Conservation (phyloP, 805 yeast genomes). For the Dipodascus geniculatus region DNA sequence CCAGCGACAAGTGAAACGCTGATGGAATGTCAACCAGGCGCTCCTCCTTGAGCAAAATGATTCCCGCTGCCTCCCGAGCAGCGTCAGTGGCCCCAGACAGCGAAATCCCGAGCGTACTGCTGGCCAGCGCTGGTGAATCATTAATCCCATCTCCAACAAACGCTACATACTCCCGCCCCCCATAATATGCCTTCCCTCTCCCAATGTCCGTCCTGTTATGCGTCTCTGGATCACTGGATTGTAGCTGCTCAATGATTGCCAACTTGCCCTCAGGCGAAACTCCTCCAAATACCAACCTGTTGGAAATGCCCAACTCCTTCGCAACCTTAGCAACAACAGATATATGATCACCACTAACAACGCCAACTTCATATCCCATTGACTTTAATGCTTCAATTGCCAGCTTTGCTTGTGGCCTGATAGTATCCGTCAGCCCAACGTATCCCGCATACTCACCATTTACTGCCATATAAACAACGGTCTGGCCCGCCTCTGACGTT, state of each 20-base stretch:
- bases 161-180: conserved; percentile 53
- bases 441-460: conserved; percentile 50
- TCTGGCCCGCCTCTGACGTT: conserved; percentile 25
- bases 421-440: conserved; percentile 52
- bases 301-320: conserved; percentile 50
- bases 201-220: no score
- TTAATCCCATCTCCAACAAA: conserved; percentile 97
- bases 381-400: conserved; percentile 44
- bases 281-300: conserved; percentile 56
- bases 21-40: conserved; percentile 33
- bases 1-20: conserved; percentile 51
- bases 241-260: conserved; percentile 47
- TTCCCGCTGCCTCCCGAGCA: conserved; percentile 94
- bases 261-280: conserved; percentile 72
- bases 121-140: conserved; percentile 91
- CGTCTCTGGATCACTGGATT: conserved; percentile 19
- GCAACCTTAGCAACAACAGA: conserved; percentile 58
- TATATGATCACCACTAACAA: conserved; percentile 81
- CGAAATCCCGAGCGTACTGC: conserved; percentile 83
- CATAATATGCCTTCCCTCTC: no score
- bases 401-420: conserved; percentile 52
- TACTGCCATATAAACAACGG: conserved; percentile 46
- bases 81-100: conserved; percentile 89
- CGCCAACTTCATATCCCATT: conserved; percentile 53
- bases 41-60: conserved; percentile 44